Base-by-base conservation (phyloP, 306 rosid genomes). In the Cucurbita moschata region DNA sequence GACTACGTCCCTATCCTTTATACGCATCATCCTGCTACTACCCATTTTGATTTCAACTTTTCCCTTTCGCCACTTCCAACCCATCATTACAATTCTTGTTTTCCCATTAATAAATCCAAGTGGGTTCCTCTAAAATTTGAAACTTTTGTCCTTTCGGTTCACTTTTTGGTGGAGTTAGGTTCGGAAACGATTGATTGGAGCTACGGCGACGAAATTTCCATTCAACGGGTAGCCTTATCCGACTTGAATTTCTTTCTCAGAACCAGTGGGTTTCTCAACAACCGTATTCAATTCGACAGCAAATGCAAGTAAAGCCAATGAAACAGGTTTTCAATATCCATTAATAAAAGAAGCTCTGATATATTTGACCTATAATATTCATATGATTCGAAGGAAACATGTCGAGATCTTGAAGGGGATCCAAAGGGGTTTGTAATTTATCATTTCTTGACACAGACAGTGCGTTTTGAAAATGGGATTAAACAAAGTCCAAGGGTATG, bases 101-200 rank as follows among this genome's bases (percentile, higher is more conserved):
- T 65, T 44, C 72, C n/a, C 21, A 10, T 30, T 70, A 70, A 26
- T 15, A 70, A 70, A 50, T 70, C 59, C 59, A 70, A 37, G 74
- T 70, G 59, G 74, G 46, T 50, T 70, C 74, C 30, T 69, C 43
- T 14, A 4, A 21, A 67, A 23, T 43, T 68, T 30, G 74, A 30
- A 13, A 47, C 21, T 70, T 50, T 50, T 70, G 58, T 0, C 14
- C 8, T 13, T 50, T 50, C 21, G 14, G 7, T 14, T 67, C 38
- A 68, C 73, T 68, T 68, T 46, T 68, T 68, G 54, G 54, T 40
- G 56, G 12, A 50, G 59, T 70, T 66, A 30, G 72, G 72, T 66
- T 66, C 50, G 54, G 16, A 42, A 40, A 40, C 16, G 26, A 39
- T 11, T 40, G n/a, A 13, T n/a, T 7, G 21, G 56, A 47, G 23